Evolutionary conservation across 768 basidiomycete species (phyloP).

Genomic region (Agrocybe pediades): DNA sequence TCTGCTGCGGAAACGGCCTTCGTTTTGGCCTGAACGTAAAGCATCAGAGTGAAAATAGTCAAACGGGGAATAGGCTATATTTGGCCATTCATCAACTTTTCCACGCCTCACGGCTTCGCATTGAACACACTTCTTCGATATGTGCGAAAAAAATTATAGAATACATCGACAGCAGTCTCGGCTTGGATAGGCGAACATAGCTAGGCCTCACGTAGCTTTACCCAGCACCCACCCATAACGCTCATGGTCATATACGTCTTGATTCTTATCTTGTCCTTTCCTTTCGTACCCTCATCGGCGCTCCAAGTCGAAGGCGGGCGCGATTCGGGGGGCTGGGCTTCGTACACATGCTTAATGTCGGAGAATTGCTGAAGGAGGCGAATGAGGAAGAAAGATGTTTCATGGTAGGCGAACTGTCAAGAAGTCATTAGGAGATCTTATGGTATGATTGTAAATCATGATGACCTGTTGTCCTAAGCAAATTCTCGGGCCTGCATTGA

Average conservation of each 20-base stretch:
- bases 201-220: slow-evolving; percentile 26
- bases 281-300: slow-evolving; percentile 36
- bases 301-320: slow-evolving; percentile 49
- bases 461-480: slow-evolving; percentile 51
- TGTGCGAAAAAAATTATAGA: too few relatives aligned
- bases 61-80: too few relatives aligned
- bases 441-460: not conserved
- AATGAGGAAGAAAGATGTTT: slow-evolving; percentile 63
- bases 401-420: slow-evolving; percentile 63
- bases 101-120: too few relatives aligned
- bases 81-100: too few relatives aligned
- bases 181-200: too few relatives aligned
- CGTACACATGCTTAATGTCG: slow-evolving; percentile 41
- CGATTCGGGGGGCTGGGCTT: slow-evolving; percentile 43
- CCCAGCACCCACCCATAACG: slow-evolving; percentile 31
- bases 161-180: too few relatives aligned
- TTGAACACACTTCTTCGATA: too few relatives aligned
- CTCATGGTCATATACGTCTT: slow-evolving; percentile 57
- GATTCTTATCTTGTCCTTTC: slow-evolving; percentile 46
- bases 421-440: not conserved
- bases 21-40: too few relatives aligned
- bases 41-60: too few relatives aligned
- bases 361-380: slow-evolving; percentile 60
- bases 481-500: slow-evolving; percentile 55
- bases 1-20: too few relatives aligned